Percentiles rank a stretch among this genome's conserved stretches.
These are phyloP conservation scores for Xylaria flabelliformis DNA, from an alignment of 495 filamentous ascomycete genomes.

Conservation along the genomic window DNA sequence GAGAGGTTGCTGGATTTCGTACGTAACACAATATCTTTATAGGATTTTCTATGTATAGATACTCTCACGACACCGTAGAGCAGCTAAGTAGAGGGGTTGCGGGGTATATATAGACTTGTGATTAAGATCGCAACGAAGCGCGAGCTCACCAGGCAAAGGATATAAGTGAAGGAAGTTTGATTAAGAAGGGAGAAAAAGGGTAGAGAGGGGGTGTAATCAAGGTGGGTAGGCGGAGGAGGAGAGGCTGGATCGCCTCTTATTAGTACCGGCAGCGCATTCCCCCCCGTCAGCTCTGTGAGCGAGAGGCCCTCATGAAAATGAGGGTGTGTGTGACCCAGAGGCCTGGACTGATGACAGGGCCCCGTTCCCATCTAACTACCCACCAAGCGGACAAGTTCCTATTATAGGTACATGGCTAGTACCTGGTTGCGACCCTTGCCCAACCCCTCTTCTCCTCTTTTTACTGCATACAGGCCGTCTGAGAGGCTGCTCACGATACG, in stretches of 20 bases:
- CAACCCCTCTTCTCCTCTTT: constrained; percentile 8
- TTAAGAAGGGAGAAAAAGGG: not conserved
- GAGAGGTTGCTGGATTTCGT: not conserved
- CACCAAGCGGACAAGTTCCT: not conserved
- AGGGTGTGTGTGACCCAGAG: constrained; percentile 16
- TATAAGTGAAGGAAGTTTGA: not conserved
- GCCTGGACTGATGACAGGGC: constrained; percentile 20
- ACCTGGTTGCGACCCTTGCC: not conserved
- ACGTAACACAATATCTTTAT: not conserved
- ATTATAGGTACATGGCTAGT: not conserved
- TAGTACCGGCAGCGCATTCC: not conserved
- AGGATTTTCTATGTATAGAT: not conserved
- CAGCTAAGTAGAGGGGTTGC: not conserved
- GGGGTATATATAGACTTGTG: not conserved
- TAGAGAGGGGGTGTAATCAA: constrained; percentile 18
- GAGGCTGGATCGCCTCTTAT: constrained; percentile 17
- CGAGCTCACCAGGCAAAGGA: not conserved
- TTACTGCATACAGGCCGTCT: not conserved
- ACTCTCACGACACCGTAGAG: not conserved
- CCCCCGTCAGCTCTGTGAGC: constrained; percentile 11
- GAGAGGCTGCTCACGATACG: constrained; percentile 16
- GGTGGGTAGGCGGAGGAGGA: constrained; percentile 2
- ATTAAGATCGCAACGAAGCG: not conserved
- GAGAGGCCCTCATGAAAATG: constrained; percentile 4
- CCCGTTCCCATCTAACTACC: not conserved